These are phyloP conservation scores for Botrytis elliptica DNA, from an alignment of 2,329 filamentous ascomycete genomes.

Conservation along the genomic window DNA sequence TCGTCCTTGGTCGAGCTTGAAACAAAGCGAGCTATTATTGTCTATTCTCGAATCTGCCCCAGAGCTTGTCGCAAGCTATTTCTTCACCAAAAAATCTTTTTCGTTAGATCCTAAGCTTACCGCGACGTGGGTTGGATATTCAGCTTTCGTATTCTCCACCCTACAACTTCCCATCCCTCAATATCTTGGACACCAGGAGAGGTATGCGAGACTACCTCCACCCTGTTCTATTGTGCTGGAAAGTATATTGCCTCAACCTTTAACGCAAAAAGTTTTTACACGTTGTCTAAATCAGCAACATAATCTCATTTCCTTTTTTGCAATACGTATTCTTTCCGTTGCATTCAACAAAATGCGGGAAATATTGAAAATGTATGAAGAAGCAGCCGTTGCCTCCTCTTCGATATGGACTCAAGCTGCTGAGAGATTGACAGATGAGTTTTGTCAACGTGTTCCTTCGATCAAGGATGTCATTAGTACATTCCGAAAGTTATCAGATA, in stretches of 20 bases:
- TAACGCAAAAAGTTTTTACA: constrained; percentile 75
- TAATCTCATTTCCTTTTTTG: constrained; percentile 82
- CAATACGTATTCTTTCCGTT: constrained; percentile 73
- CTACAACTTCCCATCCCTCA: constrained; percentile 72
- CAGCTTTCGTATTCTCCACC: constrained; percentile 79
- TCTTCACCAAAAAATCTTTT: constrained; percentile 75
- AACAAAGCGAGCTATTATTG: constrained; percentile 78
- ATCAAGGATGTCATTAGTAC: constrained; percentile 77
- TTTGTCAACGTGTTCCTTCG: constrained; percentile 74
- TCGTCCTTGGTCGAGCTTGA: constrained; percentile 76
- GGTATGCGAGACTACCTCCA: constrained; percentile 67
- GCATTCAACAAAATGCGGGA: constrained; percentile 74
- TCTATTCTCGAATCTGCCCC: constrained; percentile 78
- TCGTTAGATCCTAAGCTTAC: constrained; percentile 89
- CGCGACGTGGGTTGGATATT: constrained; percentile 92
- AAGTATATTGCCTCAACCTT: constrained; percentile 78
- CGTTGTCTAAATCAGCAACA: constrained; percentile 77
- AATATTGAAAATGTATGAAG: constrained; percentile 44
- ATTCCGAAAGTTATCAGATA: constrained; percentile 67
- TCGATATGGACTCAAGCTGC: constrained; percentile 68
- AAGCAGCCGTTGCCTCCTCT: constrained; percentile 39
- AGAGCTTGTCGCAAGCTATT: constrained; percentile 86
- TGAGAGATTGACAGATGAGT: constrained; percentile 67
- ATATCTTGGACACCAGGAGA: constrained; percentile 65
- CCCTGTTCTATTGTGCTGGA: constrained; percentile 78